A percentile compares a stretch with the other conserved stretches of the same genome.
Conservation (phyloP, 495 filamentous ascomycete species). For the Amniculicola lignicola region DNA sequence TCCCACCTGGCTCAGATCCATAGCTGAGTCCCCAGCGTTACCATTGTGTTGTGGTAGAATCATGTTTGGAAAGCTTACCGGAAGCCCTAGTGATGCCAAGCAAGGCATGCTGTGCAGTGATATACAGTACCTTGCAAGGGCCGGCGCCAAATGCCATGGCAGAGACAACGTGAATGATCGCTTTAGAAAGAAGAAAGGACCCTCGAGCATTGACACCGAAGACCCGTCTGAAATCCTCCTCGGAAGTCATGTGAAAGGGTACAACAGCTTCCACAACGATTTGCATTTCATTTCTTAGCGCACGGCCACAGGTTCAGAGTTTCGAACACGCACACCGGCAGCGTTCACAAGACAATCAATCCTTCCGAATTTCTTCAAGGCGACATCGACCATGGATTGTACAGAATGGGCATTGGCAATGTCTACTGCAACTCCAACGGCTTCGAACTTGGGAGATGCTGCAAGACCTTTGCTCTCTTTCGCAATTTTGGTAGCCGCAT, state of each 20-base stretch:
- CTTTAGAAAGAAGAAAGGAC: neutral
- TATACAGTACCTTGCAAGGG: conserved; percentile 7
- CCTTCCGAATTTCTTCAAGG: conserved; percentile 15
- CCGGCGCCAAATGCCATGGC: neutral
- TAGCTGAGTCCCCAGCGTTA: neutral
- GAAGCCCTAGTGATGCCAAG: neutral
- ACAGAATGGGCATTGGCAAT: neutral
- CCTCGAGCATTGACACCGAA: neutral
- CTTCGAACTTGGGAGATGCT: neutral
- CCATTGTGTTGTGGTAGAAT: neutral
- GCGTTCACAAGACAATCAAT: conserved; percentile 24
- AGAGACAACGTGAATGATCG: conserved; percentile 15
- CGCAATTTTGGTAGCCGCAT: neutral
- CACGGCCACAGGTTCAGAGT: no score
- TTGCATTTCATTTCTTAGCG: no score
- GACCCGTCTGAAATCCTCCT: neutral
- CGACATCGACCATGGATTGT: neutral
- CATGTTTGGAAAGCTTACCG: neutral
- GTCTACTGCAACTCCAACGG: neutral
- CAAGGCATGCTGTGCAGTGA: conserved; percentile 6
- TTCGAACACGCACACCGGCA: conserved; percentile 18
- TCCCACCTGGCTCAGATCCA: conserved; percentile 1
- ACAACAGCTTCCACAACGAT: neutral
- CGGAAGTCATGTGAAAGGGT: neutral
- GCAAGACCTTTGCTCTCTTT: conserved; percentile 4